A percentile compares a stretch with the other conserved stretches of the same genome.
Conservation (phyloP, 331 rosid species). For the Ulmus americana region DNA sequence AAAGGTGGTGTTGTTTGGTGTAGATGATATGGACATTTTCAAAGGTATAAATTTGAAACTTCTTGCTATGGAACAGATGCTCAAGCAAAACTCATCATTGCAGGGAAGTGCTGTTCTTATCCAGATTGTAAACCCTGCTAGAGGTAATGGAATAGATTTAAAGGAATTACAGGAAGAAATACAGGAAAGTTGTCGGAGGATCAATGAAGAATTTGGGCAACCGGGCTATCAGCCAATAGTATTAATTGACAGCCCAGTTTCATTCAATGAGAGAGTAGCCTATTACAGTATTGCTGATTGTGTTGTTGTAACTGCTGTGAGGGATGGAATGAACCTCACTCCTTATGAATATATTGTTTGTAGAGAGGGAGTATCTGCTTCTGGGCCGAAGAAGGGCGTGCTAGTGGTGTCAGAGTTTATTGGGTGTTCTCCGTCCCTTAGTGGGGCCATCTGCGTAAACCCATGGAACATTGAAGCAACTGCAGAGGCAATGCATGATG, state of each 20-base stretch:
- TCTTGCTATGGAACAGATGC: constrained; percentile 89
- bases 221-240: constrained; percentile 67
- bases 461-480: constrained; percentile 83
- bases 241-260: constrained; percentile 54
- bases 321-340: constrained; percentile 92
- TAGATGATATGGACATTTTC: constrained; percentile 82
- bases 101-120: constrained; percentile 72
- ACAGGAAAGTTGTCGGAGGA: constrained; percentile 51
- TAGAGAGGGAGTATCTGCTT: constrained; percentile 62
- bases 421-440: constrained; percentile 88
- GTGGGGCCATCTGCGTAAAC: constrained; percentile 86
- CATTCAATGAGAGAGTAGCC: constrained; percentile 55
- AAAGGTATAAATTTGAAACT: constrained; percentile 79
- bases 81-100: constrained; percentile 69
- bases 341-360: constrained; percentile 82
- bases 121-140: constrained; percentile 80
- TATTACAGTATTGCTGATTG: constrained; percentile 85
- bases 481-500: constrained; percentile 42
- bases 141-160: constrained; percentile 68
- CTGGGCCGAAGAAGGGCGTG: constrained; percentile 74
- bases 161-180: constrained; percentile 55
- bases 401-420: constrained; percentile 78
- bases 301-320: constrained; percentile 82
- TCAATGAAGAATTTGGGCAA: constrained; percentile 51
- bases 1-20: constrained; percentile 68